A percentile compares a stretch with the other conserved stretches of the same genome.
Evolutionary conservation across 306 rosid species (phyloP).

Genomic region (Rosa chinensis): DNA sequence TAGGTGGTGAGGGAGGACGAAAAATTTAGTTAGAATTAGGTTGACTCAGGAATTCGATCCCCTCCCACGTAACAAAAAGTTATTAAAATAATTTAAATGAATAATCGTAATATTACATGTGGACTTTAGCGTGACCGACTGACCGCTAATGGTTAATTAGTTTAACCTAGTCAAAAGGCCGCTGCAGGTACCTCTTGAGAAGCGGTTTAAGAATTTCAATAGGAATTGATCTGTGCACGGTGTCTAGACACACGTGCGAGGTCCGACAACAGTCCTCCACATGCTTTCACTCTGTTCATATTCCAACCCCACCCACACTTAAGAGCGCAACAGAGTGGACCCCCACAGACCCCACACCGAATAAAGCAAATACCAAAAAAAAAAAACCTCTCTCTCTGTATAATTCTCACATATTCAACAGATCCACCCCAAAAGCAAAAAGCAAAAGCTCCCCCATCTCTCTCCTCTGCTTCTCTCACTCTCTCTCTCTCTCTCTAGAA

Average conservation of each 20-base stretch:
- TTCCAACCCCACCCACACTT: not conserved
- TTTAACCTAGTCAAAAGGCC: too few relatives aligned
- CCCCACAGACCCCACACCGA: not conserved
- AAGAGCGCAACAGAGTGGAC: not conserved
- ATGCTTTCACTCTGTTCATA: not conserved
- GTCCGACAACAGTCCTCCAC: not conserved
- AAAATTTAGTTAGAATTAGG: too few relatives aligned
- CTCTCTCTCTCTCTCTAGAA: constrained; percentile 20
- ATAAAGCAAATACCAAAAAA: not conserved
- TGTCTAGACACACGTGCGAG: not conserved
- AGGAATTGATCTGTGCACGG: not conserved
- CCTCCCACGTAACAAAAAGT: too few relatives aligned
- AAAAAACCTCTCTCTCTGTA: constrained; percentile 31
- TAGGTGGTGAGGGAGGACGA: too few relatives aligned
- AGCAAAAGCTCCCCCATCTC: constrained; percentile 18
- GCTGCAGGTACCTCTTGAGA: too few relatives aligned
- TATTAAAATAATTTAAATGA: too few relatives aligned
- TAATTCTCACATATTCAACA: constrained; percentile 65
- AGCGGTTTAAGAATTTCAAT: too few relatives aligned
- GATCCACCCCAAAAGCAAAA: constrained; percentile 52
- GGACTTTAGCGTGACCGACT: too few relatives aligned
- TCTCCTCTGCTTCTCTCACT: not conserved
- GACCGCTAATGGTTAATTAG: too few relatives aligned
- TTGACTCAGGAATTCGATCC: too few relatives aligned
- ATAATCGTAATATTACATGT: too few relatives aligned